These are phyloP conservation scores for Linum trigynum DNA, from an alignment of 345 rosid species.

Conservation along the genomic window DNA sequence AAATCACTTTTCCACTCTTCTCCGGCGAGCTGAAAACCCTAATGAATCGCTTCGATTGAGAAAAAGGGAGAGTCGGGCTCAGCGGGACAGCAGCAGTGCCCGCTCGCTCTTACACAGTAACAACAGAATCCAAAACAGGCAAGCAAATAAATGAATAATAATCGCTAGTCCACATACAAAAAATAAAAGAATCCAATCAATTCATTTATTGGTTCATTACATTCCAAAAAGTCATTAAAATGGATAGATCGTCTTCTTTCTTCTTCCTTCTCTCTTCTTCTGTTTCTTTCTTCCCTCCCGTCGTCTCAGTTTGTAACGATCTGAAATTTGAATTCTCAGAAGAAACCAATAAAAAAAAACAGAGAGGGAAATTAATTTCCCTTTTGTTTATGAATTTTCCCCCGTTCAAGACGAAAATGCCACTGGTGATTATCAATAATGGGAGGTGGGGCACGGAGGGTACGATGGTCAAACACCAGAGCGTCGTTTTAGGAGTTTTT, in stretches of 20 bases:
- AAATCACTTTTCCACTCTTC: neutral
- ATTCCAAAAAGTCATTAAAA: neutral
- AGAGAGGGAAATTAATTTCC: neutral
- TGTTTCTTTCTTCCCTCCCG: neutral
- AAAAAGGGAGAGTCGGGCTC: neutral
- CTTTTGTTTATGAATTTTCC: too few relatives aligned
- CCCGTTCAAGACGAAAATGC: neutral
- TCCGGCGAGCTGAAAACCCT: neutral
- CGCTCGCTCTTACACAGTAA: slow-evolving; percentile 1
- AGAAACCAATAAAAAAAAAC: neutral
- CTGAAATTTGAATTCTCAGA: neutral
- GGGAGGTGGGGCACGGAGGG: slow-evolving; percentile 6
- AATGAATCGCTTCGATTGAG: neutral
- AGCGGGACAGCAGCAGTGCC: neutral
- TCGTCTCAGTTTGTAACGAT: neutral
- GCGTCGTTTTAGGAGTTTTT: neutral
- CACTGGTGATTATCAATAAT: neutral
- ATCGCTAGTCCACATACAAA: neutral
- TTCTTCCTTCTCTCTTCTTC: slow-evolving; percentile 18
- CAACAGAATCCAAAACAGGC: neutral
- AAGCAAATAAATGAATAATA: neutral
- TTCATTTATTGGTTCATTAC: neutral
- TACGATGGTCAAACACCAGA: neutral
- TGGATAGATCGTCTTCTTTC: slow-evolving; percentile 11
- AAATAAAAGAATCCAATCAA: neutral